Conservation (phyloP, 2,329 filamentous ascomycete species). For the Didymella lethalis region DNA sequence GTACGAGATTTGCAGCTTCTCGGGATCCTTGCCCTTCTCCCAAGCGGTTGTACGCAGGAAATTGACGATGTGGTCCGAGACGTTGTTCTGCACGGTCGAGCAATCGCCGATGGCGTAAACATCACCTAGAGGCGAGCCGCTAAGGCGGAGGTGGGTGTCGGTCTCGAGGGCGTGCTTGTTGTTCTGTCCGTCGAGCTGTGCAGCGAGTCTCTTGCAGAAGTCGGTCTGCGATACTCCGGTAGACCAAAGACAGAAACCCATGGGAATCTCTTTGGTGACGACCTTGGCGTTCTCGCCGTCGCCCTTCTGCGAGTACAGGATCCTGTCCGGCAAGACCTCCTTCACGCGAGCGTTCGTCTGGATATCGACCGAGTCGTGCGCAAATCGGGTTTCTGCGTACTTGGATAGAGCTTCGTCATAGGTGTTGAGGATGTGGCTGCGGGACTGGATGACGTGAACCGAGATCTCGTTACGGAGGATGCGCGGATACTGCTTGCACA, state of each 20-base stretch:
- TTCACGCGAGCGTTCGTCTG: conserved; percentile 93
- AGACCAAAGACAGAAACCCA: conserved; percentile 97
- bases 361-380: conserved; percentile 88
- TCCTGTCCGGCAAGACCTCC: conserved; percentile 83
- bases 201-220: conserved; percentile 77
- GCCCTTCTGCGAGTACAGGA: conserved; percentile 83
- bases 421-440: conserved; percentile 94
- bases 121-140: conserved; percentile 87
- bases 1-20: conserved; percentile 87
- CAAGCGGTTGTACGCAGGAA: conserved; percentile 90
- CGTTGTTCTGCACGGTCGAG: conserved; percentile 95
- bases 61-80: conserved; percentile 86
- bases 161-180: conserved; percentile 95
- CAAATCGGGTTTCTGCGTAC: conserved; percentile 90
- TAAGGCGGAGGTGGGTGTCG: conserved; percentile 88
- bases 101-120: conserved; percentile 98
- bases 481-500: conserved; percentile 76
- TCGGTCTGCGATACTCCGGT: conserved; percentile 90
- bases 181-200: conserved; percentile 79
- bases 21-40: conserved; percentile 89
- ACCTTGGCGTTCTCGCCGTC: conserved; percentile 70
- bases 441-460: conserved; percentile 94
- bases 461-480: conserved; percentile 97
- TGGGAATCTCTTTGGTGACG: conserved; percentile 90
- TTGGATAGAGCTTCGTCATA: conserved; percentile 94